Evolutionary conservation across 148 eudicot genomes (phyloP), one percentile per base, ranked within the genome.

Genomic region (Euryodendron excelsum): DNA sequence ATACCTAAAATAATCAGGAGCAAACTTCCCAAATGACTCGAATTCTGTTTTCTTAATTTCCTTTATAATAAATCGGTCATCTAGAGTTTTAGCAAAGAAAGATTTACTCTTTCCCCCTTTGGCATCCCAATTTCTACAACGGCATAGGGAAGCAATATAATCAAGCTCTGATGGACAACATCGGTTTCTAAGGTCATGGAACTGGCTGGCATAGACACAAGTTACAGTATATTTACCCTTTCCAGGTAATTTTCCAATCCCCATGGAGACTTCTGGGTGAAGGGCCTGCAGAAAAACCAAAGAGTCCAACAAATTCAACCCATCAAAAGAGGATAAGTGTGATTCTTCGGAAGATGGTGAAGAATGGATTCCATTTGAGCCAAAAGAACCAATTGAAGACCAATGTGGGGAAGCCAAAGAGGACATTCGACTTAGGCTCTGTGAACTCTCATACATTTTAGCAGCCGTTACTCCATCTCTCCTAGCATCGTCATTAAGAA

Each of bases 21-120:
- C 94, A 80, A 96, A 91, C 86, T 87, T 86, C 83, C 84, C 72
- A 69, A 96, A 93, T 0, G 99, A 91, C 4, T 90, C 96, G 61
- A 90, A 87, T 60, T 96, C 99, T 3, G 93, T 88, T 82, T 86
- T 90, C 87, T 91, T 91, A 33, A 96, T 96, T 78, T 93, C 99
- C 89, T 96, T 96, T 39, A 96, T 85, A 65, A 96, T 93, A 70
- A 93, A 92, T 76, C 98, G 88, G 56, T 90, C 92, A 77, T 96
- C 99, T 55, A 93, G 87, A 33, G 99, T 91, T 84, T 93, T 96
- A 11, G 92, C 89, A 79, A 93, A 96, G 78, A 91, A 78, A 31
- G 99, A 91, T 86, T 93, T 91, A 84, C 98, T 96, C 87, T 96
- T 96, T 34, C 99, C 99, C 80, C 99, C 99, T 85, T 96, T 93